Base-by-base conservation (phyloP, 495 filamentous ascomycete genomes). In the Penicillium daleae region DNA sequence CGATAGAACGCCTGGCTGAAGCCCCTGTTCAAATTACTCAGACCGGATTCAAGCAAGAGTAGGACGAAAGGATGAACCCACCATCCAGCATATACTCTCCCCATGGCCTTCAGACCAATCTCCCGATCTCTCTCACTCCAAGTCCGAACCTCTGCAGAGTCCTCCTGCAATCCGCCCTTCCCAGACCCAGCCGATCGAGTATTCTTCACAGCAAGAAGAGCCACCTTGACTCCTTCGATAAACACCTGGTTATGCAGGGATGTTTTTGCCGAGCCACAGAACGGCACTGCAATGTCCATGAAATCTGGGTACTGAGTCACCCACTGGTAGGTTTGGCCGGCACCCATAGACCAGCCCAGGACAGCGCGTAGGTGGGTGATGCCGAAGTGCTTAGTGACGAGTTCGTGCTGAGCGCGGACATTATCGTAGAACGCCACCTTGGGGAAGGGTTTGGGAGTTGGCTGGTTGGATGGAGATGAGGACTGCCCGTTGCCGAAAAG, bases 401-500 rank as follows among this genome's bases (percentile, higher is more conserved):
- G 81, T 19, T 78, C 75, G 63, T 92, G 70, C 68, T 92, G 88
- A 5, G 89, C 89, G 13, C 82, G 78, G 3, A 92, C 86, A 65
- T 90, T 91, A 65, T 92, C 89, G 66, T 87, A 87, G 67, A 90
- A 83, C 6, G 83, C 82, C 27, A 86, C 79, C 48, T 78, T 81
- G 0, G 89, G 88, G 60, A 88, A 92, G 6, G 83, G 81, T 15
- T 74, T 77, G 12, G 82, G 77, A 21, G 68, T 66, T 0, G 82
- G 76, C 56, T 83, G 87, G 63, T 87, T 87, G 7, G 88, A 90
- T 3, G 89, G 89, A 3, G 88, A 90, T 0, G 83, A 86, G 0
- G 88, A 90, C 73, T 92, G 84, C 32, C 88, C 86, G 64, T 91
- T 90, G 6, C 89, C 89, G 60, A 92, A 90, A 5, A 91, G 78